These are phyloP conservation scores for Trichoderma atrobrunneum DNA, from an alignment of 2,329 filamentous ascomycete species.

Conservation along the genomic window DNA sequence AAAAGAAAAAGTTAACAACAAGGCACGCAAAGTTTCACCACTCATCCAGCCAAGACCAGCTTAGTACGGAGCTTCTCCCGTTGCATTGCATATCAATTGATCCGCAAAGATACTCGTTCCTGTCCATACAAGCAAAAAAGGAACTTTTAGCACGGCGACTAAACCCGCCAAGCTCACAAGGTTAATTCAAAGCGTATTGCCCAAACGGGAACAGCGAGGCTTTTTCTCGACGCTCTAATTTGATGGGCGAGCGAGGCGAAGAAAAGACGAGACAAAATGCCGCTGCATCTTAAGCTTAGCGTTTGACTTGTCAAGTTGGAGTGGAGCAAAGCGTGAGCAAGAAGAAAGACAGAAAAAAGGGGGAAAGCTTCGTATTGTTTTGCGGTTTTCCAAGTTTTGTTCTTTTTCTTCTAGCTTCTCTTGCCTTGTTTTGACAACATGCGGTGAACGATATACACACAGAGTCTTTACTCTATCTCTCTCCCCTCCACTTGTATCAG, in stretches of 20 bases:
- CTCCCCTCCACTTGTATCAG: background rate
- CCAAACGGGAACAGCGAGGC: conserved; percentile 18
- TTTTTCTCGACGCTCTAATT: conserved; percentile 18
- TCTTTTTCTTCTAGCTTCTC: background rate
- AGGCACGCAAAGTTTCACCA: conserved; percentile 3
- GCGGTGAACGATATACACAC: background rate
- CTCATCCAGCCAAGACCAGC: background rate
- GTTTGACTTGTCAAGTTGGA: background rate
- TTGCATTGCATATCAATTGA: background rate
- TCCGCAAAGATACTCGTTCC: background rate
- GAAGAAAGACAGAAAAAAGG: background rate
- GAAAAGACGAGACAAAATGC: background rate
- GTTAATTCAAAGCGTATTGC: conserved; percentile 3
- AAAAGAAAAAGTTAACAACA: background rate
- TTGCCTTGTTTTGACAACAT: background rate
- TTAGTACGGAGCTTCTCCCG: background rate
- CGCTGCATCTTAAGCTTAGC: conserved; percentile 3
- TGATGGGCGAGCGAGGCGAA: conserved; percentile 1
- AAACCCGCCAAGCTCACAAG: conserved; percentile 1
- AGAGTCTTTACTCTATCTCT: background rate
- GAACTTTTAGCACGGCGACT: background rate
- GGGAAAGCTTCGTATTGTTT: background rate
- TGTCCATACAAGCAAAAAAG: background rate
- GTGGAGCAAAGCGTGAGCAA: background rate
- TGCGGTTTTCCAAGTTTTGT: background rate